These are phyloP conservation scores for Cryptosporidium ubiquitum DNA, from an alignment of 169 alveolate genomes.

Conservation along the genomic window DNA sequence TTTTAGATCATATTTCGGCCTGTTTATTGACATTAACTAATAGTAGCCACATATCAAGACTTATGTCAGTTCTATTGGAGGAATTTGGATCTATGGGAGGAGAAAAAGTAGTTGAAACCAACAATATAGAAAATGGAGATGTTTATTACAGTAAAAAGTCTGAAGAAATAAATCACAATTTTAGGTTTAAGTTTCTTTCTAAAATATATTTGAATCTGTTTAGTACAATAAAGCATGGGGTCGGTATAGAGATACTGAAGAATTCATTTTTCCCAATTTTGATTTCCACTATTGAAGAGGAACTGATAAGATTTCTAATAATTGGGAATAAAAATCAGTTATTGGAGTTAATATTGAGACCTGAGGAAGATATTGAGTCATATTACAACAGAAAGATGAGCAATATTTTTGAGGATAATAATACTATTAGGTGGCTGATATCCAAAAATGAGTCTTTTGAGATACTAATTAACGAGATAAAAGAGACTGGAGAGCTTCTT, in stretches of 20 bases:
- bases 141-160: background rate
- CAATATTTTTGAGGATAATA: background rate
- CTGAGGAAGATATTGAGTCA: background rate
- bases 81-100: slow-evolving; percentile 9
- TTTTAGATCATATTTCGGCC: background rate
- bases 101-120: background rate
- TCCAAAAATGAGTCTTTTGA: background rate
- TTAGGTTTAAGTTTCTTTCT: slow-evolving; percentile 1
- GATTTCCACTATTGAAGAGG: slow-evolving; percentile 6
- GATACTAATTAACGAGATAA: slow-evolving; percentile 10
- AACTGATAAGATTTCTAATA: background rate
- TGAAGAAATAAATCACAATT: background rate
- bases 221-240: background rate
- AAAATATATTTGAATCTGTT: slow-evolving; percentile 5
- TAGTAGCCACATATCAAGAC: background rate
- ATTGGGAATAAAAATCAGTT: background rate
- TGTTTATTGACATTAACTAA: background rate
- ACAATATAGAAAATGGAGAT: background rate
- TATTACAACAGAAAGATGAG: background rate
- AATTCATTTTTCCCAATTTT: slow-evolving; percentile 15
- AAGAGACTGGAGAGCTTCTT: background rate
- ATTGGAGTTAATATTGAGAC: background rate
- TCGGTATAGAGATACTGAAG: slow-evolving; percentile 13
- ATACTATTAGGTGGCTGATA: background rate
- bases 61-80: background rate